A percentile compares a stretch with the other conserved stretches of the same genome.
Evolutionary conservation across 345 rosid species (phyloP).

Genomic region (Syzygium aqueum): DNA sequence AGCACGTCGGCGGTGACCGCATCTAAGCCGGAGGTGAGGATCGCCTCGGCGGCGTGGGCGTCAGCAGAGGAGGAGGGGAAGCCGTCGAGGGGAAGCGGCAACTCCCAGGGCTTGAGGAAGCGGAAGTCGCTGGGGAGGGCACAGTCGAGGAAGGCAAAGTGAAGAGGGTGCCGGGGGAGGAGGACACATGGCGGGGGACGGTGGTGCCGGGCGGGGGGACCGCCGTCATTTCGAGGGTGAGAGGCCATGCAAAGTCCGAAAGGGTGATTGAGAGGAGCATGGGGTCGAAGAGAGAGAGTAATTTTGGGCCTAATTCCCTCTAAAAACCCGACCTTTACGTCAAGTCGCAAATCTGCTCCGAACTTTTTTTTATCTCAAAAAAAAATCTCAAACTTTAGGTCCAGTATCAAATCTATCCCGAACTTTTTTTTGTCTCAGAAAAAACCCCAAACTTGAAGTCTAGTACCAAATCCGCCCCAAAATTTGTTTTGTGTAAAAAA

Average conservation of each 20-base stretch:
- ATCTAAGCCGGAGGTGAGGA: slow-evolving; percentile 11
- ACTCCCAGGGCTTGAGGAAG: slow-evolving; percentile 16
- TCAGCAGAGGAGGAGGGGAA: slow-evolving; percentile 16
- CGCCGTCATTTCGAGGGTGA: background rate
- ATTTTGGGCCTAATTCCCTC: too few relatives aligned
- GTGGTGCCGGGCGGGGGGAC: background rate
- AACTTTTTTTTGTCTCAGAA: too few relatives aligned
- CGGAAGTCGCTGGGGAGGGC: slow-evolving; percentile 11
- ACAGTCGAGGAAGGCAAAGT: background rate
- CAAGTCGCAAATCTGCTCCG: too few relatives aligned
- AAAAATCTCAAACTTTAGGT: too few relatives aligned
- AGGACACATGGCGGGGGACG: slow-evolving; percentile 1
- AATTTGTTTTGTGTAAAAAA: too few relatives aligned
- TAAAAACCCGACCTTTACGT: too few relatives aligned
- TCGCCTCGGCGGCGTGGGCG: slow-evolving; percentile 24
- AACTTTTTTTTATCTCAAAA: too few relatives aligned
- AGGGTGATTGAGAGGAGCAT: background rate
- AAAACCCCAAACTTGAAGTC: too few relatives aligned
- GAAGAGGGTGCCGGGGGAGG: slow-evolving; percentile 1
- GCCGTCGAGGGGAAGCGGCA: slow-evolving; percentile 19
- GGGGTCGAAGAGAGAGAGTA: background rate
- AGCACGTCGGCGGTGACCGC: slow-evolving; percentile 15
- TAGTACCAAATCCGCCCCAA: too few relatives aligned
- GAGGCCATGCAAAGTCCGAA: background rate
- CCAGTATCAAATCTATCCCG: too few relatives aligned